Evolutionary conservation across 164 flowering plant genomes (phyloP).

Genomic region (Aristolochia fimbriata): DNA sequence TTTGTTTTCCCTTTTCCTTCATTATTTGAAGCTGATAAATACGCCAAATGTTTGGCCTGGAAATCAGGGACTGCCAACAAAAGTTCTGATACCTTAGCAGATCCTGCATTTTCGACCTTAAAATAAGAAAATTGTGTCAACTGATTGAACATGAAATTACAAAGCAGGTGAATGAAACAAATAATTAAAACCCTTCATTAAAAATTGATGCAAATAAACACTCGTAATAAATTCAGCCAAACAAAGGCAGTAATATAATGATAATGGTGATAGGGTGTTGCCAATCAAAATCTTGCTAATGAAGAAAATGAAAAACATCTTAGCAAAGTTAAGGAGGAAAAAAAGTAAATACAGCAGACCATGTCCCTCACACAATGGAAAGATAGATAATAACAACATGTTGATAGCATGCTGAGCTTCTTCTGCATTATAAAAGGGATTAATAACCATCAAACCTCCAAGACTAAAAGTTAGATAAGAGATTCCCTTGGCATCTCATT

Average conservation of each 20-base stretch:
- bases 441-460: too few relatives aligned
- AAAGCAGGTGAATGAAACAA: background rate
- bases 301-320: too few relatives aligned
- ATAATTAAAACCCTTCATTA: background rate
- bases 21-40: conserved; percentile 24
- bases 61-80: conserved; percentile 58
- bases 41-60: conserved; percentile 56
- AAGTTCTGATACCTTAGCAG: conserved; percentile 44
- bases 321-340: too few relatives aligned
- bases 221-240: background rate
- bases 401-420: too few relatives aligned
- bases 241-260: background rate
- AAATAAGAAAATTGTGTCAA: conserved; percentile 4
- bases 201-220: background rate
- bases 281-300: too few relatives aligned
- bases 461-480: too few relatives aligned
- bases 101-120: conserved; percentile 68
- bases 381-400: too few relatives aligned
- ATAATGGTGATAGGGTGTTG: background rate
- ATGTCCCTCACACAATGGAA: too few relatives aligned
- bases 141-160: background rate
- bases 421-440: too few relatives aligned
- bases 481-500: too few relatives aligned
- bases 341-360: too few relatives aligned
- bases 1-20: conserved; percentile 73